Evolutionary conservation across 2,329 filamentous ascomycete genomes (phyloP).

Genomic region (Alternaria tenuissima): DNA sequence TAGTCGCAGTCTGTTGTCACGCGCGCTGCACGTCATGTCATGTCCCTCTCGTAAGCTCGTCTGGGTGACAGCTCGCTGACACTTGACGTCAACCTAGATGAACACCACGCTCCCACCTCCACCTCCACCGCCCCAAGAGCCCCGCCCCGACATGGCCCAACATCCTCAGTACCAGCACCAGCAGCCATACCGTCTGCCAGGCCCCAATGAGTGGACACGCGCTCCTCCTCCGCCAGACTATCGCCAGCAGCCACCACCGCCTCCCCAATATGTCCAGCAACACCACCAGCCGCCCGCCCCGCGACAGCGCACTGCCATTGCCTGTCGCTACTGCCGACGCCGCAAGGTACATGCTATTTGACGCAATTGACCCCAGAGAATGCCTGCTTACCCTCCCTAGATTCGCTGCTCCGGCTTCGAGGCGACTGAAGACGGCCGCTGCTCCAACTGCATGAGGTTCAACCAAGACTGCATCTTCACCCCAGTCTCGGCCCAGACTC

Average conservation of each 20-base stretch:
- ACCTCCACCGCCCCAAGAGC: conserved; percentile 46
- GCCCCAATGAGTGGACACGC: conserved; percentile 57
- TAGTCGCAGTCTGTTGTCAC: background rate
- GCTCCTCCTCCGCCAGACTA: conserved; percentile 52
- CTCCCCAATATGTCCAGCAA: conserved; percentile 50
- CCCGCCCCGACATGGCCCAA: conserved; percentile 57
- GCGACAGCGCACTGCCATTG: conserved; percentile 67
- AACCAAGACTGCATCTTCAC: conserved; percentile 81
- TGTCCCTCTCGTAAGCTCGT: conserved; percentile 13
- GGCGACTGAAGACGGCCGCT: conserved; percentile 74
- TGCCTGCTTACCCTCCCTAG: conserved; percentile 53
- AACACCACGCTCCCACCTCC: conserved; percentile 44
- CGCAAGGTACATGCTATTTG: conserved; percentile 59
- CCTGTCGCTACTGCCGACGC: conserved; percentile 67
- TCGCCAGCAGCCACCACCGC: conserved; percentile 52
- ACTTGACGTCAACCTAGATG: conserved; percentile 39
- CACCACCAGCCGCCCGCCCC: conserved; percentile 60
- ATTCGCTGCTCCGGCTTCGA: conserved; percentile 81
- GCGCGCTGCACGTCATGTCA: conserved; percentile 14
- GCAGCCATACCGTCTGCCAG: conserved; percentile 55
- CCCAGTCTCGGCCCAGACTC: conserved; percentile 75
- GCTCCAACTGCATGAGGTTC: conserved; percentile 76
- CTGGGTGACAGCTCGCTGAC: conserved; percentile 24
- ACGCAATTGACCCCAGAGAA: background rate
- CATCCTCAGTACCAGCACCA: conserved; percentile 54